phyloP scores from a whole-genome alignment of 2,329 filamentous ascomycete genomes.

The Fusarium mangiferae region DNA sequence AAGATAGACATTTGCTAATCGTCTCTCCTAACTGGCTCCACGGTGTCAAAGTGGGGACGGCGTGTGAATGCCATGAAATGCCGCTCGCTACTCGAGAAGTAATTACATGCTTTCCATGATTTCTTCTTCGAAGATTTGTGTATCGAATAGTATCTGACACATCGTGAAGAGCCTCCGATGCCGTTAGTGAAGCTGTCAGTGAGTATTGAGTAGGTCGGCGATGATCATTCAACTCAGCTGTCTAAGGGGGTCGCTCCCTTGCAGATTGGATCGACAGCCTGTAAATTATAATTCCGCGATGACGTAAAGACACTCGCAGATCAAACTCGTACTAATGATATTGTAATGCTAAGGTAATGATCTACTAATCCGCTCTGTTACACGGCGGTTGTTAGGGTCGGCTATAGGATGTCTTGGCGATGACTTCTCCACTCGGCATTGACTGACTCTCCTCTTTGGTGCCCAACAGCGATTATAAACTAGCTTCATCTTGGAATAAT shows the following conservation, averaged over 20 bases:
- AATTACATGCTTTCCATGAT: not conserved
- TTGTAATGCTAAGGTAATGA: not conserved
- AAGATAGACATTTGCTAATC: not conserved
- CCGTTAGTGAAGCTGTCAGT: not conserved
- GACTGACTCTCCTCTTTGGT: not conserved
- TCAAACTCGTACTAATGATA: no score
- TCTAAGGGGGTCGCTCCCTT: not conserved
- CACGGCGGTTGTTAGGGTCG: not conserved
- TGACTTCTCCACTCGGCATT: not conserved
- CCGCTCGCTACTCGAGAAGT: not conserved
- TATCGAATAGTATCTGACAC: no score
- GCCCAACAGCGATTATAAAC: not conserved
- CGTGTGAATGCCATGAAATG: not conserved
- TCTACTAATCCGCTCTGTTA: not conserved
- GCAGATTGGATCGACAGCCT: not conserved
- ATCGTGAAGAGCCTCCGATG: not conserved
- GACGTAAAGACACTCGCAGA: not conserved
- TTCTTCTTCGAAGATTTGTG: not conserved
- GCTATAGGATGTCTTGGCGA: not conserved
- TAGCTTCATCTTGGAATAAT: not conserved
- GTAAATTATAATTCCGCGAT: not conserved
- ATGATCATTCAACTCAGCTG: not conserved
- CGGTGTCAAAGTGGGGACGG: not conserved
- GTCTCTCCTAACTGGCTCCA: not conserved
- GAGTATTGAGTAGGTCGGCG: no score